phyloP scores from a whole-genome alignment of 768 basidiomycete genomes.

The Kwoniella mangroviensis region DNA sequence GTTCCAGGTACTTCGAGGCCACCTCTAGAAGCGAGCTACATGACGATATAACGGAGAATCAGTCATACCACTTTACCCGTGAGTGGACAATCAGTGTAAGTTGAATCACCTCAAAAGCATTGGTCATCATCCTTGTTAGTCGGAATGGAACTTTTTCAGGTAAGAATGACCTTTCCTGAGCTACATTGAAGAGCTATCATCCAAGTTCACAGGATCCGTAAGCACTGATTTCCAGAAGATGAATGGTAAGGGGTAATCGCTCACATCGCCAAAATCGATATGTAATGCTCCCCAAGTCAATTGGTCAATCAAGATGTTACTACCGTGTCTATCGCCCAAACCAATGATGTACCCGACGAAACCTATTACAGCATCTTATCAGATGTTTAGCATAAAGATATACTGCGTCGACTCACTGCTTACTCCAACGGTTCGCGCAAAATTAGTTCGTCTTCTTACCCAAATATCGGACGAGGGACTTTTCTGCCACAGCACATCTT shows the following conservation, averaged over 20 bases:
- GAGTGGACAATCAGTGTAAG: no score
- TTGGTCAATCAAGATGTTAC: constrained; percentile 54
- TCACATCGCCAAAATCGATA: constrained; percentile 59
- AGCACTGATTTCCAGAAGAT: no score
- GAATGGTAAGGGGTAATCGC: constrained; percentile 18
- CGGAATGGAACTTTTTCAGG: constrained; percentile 60
- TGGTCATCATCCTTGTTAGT: constrained; percentile 59
- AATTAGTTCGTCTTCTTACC: constrained; percentile 53
- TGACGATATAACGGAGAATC: neutral
- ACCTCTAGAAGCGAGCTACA: constrained; percentile 41
- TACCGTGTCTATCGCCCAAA: constrained; percentile 59
- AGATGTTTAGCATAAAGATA: neutral
- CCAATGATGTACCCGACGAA: constrained; percentile 59
- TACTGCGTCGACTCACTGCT: constrained; percentile 34
- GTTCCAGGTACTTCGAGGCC: constrained; percentile 47
- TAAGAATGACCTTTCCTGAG: constrained; percentile 54
- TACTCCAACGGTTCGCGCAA: constrained; percentile 53
- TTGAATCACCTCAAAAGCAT: constrained; percentile 53
- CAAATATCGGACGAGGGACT: constrained; percentile 56
- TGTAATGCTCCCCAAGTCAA: constrained; percentile 53
- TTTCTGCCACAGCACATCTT: constrained; percentile 54
- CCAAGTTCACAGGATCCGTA: neutral
- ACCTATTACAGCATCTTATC: constrained; percentile 23
- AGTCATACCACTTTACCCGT: no score
- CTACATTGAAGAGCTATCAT: constrained; percentile 50